phyloP scores from a whole-genome alignment of 73 alveolate species.

The Blepharisma japonicum region DNA sequence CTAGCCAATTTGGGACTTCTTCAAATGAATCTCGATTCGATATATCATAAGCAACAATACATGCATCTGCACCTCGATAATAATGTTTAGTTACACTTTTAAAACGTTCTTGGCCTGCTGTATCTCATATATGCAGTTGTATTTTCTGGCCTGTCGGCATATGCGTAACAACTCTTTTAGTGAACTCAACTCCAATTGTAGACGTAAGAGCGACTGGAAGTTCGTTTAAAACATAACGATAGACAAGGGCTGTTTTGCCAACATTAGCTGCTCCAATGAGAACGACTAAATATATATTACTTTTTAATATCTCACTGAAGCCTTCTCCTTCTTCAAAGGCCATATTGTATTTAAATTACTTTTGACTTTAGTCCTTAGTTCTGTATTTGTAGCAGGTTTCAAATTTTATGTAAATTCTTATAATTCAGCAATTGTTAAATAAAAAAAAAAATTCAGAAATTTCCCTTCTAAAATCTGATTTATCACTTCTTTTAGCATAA shows the following conservation, averaged over 20 bases:
- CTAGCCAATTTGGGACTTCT: slow-evolving; percentile 32
- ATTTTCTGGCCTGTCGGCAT: not conserved
- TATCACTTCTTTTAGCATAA: too few relatives aligned
- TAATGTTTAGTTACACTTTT: slow-evolving; percentile 33
- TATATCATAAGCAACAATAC: slow-evolving; percentile 39
- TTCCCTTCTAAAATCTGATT: too few relatives aligned
- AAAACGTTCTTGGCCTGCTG: slow-evolving; percentile 65
- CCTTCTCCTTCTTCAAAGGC: not conserved
- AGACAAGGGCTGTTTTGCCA: slow-evolving; percentile 47
- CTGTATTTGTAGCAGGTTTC: too few relatives aligned
- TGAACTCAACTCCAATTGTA: slow-evolving; percentile 48
- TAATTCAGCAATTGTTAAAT: too few relatives aligned
- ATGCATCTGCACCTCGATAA: slow-evolving; percentile 45
- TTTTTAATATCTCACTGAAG: not conserved
- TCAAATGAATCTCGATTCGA: slow-evolving; percentile 27
- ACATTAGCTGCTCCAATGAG: slow-evolving; percentile 44
- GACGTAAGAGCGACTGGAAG: slow-evolving; percentile 23
- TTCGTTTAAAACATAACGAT: slow-evolving; percentile 34
- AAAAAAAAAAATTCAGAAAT: too few relatives aligned
- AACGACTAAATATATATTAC: slow-evolving; percentile 1
- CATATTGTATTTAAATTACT: too few relatives aligned
- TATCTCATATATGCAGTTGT: slow-evolving; percentile 62
- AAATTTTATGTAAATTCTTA: too few relatives aligned
- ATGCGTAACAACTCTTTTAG: not conserved
- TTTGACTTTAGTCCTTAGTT: too few relatives aligned